Evolutionary conservation across 2,329 filamentous ascomycete species (phyloP).

Genomic region (Colletotrichum simmondsii): DNA sequence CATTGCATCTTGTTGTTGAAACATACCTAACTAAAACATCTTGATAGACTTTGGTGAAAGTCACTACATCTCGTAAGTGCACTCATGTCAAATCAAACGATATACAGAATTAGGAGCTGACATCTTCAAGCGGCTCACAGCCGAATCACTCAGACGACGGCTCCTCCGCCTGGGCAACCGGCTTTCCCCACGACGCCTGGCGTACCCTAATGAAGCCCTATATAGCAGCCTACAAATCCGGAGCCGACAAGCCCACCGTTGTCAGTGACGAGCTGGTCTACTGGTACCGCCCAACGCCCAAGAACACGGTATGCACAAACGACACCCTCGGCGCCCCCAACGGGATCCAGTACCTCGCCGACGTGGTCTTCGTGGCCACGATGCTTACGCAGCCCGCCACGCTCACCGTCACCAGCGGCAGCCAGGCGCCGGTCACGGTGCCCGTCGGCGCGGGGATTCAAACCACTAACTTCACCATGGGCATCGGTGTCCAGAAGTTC

Average conservation of each 20-base stretch:
- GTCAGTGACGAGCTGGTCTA: conserved; percentile 38
- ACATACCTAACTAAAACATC: not conserved
- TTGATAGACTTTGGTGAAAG: not conserved
- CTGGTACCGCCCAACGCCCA: conserved; percentile 39
- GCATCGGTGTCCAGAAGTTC: not conserved
- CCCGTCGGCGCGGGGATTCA: not conserved
- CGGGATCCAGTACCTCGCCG: conserved; percentile 36
- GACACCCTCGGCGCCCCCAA: conserved; percentile 34
- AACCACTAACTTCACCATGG: not conserved
- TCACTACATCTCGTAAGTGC: not conserved
- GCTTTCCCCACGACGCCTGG: not conserved
- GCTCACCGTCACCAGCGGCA: not conserved
- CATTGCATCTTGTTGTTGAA: not conserved
- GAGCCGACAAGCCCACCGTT: not conserved
- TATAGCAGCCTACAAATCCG: not conserved
- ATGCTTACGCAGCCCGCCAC: conserved; percentile 34
- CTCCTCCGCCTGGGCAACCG: not conserved
- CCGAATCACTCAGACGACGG: not conserved
- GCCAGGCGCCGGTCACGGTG: not conserved
- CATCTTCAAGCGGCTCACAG: not conserved
- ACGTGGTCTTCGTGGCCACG: conserved; percentile 38
- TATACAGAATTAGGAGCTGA: not conserved
- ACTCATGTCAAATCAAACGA: too few relatives aligned
- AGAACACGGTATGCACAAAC: conserved; percentile 32
- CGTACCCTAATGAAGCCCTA: not conserved